These are phyloP conservation scores for Globisporangium middletonii DNA, from an alignment of 352 stramenopile species.

Conservation along the genomic window DNA sequence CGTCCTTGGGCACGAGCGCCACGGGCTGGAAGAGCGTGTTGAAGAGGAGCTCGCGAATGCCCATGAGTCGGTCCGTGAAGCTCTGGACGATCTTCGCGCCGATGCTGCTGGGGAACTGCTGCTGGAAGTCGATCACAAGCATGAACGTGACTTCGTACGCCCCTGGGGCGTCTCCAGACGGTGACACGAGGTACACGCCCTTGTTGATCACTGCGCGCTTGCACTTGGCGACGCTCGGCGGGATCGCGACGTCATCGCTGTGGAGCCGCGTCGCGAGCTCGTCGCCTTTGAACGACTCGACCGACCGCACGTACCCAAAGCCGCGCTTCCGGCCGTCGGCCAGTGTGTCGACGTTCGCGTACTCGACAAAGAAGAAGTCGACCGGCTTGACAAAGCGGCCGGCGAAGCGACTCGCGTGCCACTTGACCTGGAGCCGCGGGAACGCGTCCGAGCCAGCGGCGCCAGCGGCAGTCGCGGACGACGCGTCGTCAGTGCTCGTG, in stretches of 20 bases:
- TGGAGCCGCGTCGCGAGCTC: conserved; percentile 63
- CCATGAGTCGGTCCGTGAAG: conserved; percentile 71
- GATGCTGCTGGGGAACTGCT: conserved; percentile 59
- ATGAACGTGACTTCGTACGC: conserved; percentile 79
- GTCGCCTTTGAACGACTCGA: conserved; percentile 80
- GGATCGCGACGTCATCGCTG: conserved; percentile 58
- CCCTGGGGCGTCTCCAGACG: conserved; percentile 24
- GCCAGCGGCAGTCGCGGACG: conserved; percentile 22
- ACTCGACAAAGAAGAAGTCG: conserved; percentile 87
- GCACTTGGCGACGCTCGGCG: conserved; percentile 78
- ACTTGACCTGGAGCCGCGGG: conserved; percentile 77
- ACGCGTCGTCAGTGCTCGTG: conserved; percentile 39
- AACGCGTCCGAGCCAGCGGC: conserved; percentile 40
- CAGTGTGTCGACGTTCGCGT: conserved; percentile 71
- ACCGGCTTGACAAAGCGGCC: conserved; percentile 77
- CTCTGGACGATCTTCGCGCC: conserved; percentile 68
- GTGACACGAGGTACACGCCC: conserved; percentile 63
- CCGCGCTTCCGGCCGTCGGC: conserved; percentile 54
- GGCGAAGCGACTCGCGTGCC: conserved; percentile 79
- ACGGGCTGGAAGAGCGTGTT: conserved; percentile 80
- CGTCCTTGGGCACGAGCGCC: conserved; percentile 40
- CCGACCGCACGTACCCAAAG: conserved; percentile 73
- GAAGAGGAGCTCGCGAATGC: conserved; percentile 77
- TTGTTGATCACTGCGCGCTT: conserved; percentile 84
- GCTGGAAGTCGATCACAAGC: conserved; percentile 84